Conservation (phyloP, 257 asterid genomes). For the Ocimum tenuiflorum region DNA sequence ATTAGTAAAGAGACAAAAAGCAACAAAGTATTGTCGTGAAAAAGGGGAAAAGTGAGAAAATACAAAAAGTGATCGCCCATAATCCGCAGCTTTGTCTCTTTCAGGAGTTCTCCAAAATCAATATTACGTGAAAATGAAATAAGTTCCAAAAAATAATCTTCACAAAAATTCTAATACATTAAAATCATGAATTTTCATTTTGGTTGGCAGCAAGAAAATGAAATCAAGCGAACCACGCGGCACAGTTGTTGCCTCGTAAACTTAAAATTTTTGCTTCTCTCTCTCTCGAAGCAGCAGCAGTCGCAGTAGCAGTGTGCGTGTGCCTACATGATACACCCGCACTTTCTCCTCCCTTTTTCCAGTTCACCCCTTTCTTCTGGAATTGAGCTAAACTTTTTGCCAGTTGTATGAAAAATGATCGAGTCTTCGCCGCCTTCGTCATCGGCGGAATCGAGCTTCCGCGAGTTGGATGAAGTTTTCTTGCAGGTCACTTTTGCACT, state of each 20-base stretch:
- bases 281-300: not conserved
- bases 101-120: not conserved
- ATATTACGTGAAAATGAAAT: not conserved
- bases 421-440: constrained; percentile 46
- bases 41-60: constrained; percentile 10
- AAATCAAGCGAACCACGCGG: constrained; percentile 33
- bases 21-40: not conserved
- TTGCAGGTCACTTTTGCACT: constrained; percentile 53
- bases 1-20: not conserved
- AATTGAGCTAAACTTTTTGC: too few relatives aligned
- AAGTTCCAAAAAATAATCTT: not conserved
- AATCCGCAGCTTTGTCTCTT: constrained; percentile 32
- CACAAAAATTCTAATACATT: not conserved
- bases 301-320: too few relatives aligned
- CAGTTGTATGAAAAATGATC: constrained; percentile 28
- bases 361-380: not conserved
- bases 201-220: not conserved
- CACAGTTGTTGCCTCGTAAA: constrained; percentile 24
- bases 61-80: constrained; percentile 24
- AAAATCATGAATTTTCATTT: constrained; percentile 2
- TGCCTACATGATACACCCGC: not conserved
- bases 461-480: constrained; percentile 74
- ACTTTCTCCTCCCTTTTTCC: not conserved
- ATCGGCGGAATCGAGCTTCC: constrained; percentile 65
- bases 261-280: not conserved